Percentiles rank a stretch among this genome's conserved stretches.
These are phyloP conservation scores for Chrysanthemum makinoi DNA, from an alignment of 129 eudicot genomes.

Conservation along the genomic window DNA sequence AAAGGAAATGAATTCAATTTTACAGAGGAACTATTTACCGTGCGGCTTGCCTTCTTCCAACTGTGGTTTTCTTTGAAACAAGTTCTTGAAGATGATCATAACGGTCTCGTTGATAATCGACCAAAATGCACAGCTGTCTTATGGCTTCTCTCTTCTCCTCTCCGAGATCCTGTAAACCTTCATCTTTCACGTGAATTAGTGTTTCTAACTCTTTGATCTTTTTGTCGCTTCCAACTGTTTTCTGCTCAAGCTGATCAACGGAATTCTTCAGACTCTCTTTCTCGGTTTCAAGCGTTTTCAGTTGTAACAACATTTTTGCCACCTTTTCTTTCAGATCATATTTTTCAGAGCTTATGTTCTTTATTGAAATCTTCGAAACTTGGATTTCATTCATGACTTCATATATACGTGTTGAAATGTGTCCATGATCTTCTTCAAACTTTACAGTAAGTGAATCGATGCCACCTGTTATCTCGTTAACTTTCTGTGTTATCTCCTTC, in stretches of 20 bases:
- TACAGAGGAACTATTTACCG: conserved; percentile 27
- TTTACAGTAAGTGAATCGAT: conserved; percentile 61
- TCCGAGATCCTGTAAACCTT: conserved; percentile 46
- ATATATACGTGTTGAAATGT: conserved; percentile 53
- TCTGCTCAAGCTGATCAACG: conserved; percentile 40
- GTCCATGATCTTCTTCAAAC: conserved; percentile 79
- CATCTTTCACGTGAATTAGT: conserved; percentile 54
- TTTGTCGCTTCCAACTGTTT: conserved; percentile 39
- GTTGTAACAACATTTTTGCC: conserved; percentile 26
- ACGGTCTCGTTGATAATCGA: conserved; percentile 66
- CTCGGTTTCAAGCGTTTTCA: conserved; percentile 36
- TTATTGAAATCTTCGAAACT: conserved; percentile 46
- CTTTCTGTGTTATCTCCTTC: conserved; percentile 46
- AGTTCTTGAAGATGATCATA: conserved; percentile 45
- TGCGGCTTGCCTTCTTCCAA: conserved; percentile 35
- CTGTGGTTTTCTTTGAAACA: conserved; percentile 33
- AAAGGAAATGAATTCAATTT: background rate
- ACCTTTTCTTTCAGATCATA: conserved; percentile 49
- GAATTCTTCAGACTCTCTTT: conserved; percentile 40
- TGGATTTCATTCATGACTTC: conserved; percentile 68
- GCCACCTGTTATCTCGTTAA: conserved; percentile 39
- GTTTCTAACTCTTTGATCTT: conserved; percentile 48
- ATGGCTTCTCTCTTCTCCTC: conserved; percentile 93
- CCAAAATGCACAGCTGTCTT: conserved; percentile 75
- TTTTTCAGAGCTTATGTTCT: conserved; percentile 40